These are phyloP conservation scores for Ustilago nuda DNA, from an alignment of 1,284 basidiomycete species.

Conservation along the genomic window DNA sequence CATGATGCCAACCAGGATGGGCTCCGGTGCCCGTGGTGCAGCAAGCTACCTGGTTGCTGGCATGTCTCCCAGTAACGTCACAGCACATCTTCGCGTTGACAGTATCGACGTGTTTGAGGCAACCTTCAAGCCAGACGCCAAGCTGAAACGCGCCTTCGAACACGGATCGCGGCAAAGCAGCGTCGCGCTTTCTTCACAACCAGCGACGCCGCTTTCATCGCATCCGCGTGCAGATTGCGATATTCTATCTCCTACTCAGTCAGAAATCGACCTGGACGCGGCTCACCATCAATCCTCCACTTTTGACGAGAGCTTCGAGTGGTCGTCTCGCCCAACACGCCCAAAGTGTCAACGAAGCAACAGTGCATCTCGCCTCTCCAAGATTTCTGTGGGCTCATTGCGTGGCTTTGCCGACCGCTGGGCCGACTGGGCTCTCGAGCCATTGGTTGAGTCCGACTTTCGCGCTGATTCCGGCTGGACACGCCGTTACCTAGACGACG, in stretches of 20 bases:
- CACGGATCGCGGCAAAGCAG: slow-evolving; percentile 7
- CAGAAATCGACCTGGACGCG: slow-evolving; percentile 17
- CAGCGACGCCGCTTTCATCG: slow-evolving; percentile 10
- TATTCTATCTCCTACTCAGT: slow-evolving; percentile 26
- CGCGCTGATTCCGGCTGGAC: slow-evolving; percentile 57
- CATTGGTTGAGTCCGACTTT: slow-evolving; percentile 48
- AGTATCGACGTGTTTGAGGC: slow-evolving; percentile 57
- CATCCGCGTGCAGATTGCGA: slow-evolving; percentile 2
- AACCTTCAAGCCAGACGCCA: slow-evolving; percentile 22
- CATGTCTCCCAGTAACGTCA: slow-evolving; percentile 49
- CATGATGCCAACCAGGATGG: slow-evolving; percentile 50
- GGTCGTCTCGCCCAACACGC: slow-evolving; percentile 15
- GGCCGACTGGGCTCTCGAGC: slow-evolving; percentile 63
- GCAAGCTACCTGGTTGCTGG: slow-evolving; percentile 53
- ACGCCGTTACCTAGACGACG: slow-evolving; percentile 18
- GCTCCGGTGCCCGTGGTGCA: slow-evolving; percentile 50
- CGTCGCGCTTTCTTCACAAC: slow-evolving; percentile 5
- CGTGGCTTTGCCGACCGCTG: slow-evolving; percentile 58
- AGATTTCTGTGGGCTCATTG: slow-evolving; percentile 28
- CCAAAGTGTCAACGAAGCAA: slow-evolving; percentile 33
- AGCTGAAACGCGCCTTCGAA: not conserved
- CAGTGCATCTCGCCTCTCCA: slow-evolving; percentile 35
- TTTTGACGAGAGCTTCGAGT: slow-evolving; percentile 31
- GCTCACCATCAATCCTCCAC: not conserved
- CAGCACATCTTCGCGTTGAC: slow-evolving; percentile 43